phyloP scores from a whole-genome alignment of 2,329 filamentous ascomycete species.

The Fusarium sororula region DNA sequence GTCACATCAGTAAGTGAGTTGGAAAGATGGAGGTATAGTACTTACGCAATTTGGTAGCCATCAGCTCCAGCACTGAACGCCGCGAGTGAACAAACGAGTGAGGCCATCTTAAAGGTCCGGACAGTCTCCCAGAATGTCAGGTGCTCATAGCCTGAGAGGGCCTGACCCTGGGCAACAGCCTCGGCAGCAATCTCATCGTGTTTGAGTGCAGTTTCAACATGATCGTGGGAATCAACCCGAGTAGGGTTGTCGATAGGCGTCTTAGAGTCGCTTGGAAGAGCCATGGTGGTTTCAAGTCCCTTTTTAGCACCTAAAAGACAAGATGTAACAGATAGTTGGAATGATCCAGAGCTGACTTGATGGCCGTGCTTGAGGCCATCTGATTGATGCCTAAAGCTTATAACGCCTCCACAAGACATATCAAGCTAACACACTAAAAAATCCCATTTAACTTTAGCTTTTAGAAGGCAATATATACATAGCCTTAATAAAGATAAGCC shows the following conservation, averaged over 20 bases:
- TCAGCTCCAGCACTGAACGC: background rate
- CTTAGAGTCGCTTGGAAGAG: background rate
- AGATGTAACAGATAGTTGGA: background rate
- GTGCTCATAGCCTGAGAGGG: background rate
- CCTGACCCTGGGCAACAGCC: background rate
- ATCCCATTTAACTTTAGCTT: too few species aligned
- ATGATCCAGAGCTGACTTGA: background rate
- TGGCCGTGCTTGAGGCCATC: background rate
- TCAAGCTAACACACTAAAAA: too few species aligned
- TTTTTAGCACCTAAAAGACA: background rate
- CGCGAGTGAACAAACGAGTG: background rate
- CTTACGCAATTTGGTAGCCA: background rate
- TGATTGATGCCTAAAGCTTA: too few species aligned
- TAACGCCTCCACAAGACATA: too few species aligned
- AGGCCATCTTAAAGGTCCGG: background rate
- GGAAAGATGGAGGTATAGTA: accelerated
- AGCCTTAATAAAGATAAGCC: too few species aligned
- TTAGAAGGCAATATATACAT: too few species aligned
- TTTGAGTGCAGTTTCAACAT: background rate
- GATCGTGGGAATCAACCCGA: background rate
- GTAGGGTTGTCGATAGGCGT: background rate
- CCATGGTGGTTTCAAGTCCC: background rate
- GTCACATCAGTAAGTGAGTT: background rate
- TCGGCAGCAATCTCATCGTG: background rate
- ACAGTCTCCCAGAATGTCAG: background rate